A percentile compares a stretch with the other conserved stretches of the same genome.
Evolutionary conservation across 2,329 filamentous ascomycete genomes (phyloP).

Genomic region (Myriangium duriaei): DNA sequence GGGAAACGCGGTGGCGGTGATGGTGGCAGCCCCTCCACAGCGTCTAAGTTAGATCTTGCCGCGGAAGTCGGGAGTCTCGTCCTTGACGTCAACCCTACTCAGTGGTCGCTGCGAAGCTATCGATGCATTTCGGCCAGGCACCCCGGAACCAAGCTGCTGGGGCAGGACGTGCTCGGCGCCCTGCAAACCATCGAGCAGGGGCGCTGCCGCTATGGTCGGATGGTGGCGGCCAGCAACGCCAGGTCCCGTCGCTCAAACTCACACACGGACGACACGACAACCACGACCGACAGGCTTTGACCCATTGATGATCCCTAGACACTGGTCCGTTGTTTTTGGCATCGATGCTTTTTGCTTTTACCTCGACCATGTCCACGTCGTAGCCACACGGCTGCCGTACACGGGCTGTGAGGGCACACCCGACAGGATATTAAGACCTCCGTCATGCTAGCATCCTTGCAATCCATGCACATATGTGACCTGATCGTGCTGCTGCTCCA

Average conservation of each 20-base stretch:
- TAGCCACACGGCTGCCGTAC: too few relatives aligned
- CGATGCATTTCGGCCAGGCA: background rate
- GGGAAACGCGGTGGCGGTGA: background rate
- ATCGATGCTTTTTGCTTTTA: background rate
- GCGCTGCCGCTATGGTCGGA: too few relatives aligned
- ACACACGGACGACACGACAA: too few relatives aligned
- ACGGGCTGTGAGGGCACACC: too few relatives aligned
- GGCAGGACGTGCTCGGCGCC: background rate
- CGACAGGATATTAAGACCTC: background rate
- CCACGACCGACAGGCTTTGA: background rate
- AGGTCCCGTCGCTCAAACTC: too few relatives aligned
- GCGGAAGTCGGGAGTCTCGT: background rate
- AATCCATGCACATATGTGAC: background rate
- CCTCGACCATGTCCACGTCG: too few relatives aligned
- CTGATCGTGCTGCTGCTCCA: background rate
- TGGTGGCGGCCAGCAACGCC: too few relatives aligned
- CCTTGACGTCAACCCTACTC: too few relatives aligned
- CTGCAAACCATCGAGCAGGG: too few relatives aligned
- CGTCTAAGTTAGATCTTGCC: background rate
- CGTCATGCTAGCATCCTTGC: background rate
- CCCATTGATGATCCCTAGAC: background rate
- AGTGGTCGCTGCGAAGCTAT: too few relatives aligned
- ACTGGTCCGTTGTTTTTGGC: background rate
- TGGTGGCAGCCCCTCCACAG: too few relatives aligned
- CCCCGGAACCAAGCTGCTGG: background rate